phyloP scores from a whole-genome alignment of 345 rosid species.

The Boechera divaricarpa region DNA sequence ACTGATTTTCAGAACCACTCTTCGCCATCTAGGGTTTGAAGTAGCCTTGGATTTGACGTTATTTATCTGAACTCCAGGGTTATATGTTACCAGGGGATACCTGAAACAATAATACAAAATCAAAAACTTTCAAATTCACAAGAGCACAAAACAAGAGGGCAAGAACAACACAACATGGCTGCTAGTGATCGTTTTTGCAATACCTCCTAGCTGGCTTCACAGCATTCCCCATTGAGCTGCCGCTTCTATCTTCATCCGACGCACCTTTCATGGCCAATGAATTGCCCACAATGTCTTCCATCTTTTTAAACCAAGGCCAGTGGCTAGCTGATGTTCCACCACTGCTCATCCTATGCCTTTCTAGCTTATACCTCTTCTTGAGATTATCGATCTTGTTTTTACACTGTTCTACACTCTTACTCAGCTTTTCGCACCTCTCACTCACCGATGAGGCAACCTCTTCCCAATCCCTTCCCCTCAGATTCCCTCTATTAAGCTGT shows the following conservation, averaged over 20 bases:
- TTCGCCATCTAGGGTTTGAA: constrained; percentile 76
- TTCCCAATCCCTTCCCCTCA: constrained; percentile 96
- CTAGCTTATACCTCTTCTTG: constrained; percentile 90
- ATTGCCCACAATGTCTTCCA: constrained; percentile 80
- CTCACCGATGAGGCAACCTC: constrained; percentile 83
- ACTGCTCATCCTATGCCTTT: constrained; percentile 69
- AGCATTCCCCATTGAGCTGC: constrained; percentile 51
- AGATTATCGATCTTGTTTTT: constrained; percentile 93
- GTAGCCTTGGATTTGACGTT: constrained; percentile 57
- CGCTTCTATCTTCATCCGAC: constrained; percentile 58
- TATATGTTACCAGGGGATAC: constrained; percentile 50
- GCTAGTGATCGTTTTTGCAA: constrained; percentile 15
- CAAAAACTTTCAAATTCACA: constrained; percentile 4
- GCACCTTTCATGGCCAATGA: constrained; percentile 52
- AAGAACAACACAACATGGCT: neutral
- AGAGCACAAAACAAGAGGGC: constrained; percentile 1
- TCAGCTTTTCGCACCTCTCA: constrained; percentile 71
- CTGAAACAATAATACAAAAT: constrained; percentile 45
- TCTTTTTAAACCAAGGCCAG: constrained; percentile 94
- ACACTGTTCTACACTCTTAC: constrained; percentile 79
- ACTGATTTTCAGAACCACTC: constrained; percentile 88
- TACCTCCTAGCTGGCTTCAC: constrained; percentile 68
- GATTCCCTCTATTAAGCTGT: constrained; percentile 81
- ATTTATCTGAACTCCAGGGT: constrained; percentile 54
- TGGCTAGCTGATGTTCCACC: constrained; percentile 63